These are phyloP conservation scores for Solanum chmielewskii DNA, from an alignment of 257 asterid species.

Conservation along the genomic window DNA sequence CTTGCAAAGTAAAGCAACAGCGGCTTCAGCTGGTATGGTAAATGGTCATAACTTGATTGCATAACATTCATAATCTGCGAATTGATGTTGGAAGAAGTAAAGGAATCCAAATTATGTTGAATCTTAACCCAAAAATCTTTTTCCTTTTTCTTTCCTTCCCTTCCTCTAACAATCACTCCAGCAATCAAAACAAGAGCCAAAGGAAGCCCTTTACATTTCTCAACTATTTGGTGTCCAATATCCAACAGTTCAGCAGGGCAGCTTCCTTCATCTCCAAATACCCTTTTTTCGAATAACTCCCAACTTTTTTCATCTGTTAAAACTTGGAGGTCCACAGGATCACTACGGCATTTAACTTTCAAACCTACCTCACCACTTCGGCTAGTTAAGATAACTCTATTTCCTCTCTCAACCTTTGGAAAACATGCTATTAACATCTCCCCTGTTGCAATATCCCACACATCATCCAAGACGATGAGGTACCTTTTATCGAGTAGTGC, in stretches of 20 bases:
- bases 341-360: background rate
- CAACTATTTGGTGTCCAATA: background rate
- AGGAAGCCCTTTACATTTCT: conserved; percentile 12
- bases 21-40: conserved; percentile 15
- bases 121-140: background rate
- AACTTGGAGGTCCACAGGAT: background rate
- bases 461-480: background rate
- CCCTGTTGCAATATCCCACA: background rate
- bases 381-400: background rate
- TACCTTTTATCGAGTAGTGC: background rate
- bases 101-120: background rate
- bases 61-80: background rate
- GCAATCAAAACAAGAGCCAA: background rate
- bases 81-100: background rate
- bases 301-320: background rate
- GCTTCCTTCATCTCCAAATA: background rate
- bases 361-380: background rate
- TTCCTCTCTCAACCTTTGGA: background rate
- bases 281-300: background rate
- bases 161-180: background rate
- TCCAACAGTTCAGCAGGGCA: background rate
- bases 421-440: background rate
- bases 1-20: conserved; percentile 23
- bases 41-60: conserved; percentile 16
- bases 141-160: background rate